phyloP scores from a whole-genome alignment of 1,139 yeast species.

The Keqinozyma sinolaborantium region DNA sequence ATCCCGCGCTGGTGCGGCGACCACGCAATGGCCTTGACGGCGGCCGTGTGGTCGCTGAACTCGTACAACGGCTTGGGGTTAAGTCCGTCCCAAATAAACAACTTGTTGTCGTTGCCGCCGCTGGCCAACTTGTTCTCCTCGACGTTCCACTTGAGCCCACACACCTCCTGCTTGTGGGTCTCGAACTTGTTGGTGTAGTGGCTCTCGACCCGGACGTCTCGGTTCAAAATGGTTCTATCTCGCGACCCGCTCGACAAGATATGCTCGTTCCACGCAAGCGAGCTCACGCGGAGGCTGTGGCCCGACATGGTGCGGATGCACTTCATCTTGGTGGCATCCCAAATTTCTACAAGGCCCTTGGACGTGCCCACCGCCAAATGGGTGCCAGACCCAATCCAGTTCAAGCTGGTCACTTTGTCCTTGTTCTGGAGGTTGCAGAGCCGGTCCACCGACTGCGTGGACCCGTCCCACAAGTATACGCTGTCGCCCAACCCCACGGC shows the following conservation, averaged over 20 bases:
- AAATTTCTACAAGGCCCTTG: conserved; percentile 84
- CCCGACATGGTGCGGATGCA: conserved; percentile 92
- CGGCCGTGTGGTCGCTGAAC: conserved; percentile 86
- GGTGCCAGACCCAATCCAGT: conserved; percentile 94
- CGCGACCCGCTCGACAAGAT: conserved; percentile 83
- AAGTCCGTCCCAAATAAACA: conserved; percentile 85
- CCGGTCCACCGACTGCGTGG: conserved; percentile 78
- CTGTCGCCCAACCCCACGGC: conserved; percentile 90
- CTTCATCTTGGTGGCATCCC: conserved; percentile 88
- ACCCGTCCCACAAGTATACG: conserved; percentile 90
- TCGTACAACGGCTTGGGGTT: conserved; percentile 65
- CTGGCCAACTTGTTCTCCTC: conserved; percentile 86
- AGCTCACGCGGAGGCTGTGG: conserved; percentile 78
- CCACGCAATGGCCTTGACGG: conserved; percentile 97
- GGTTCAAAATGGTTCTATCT: conserved; percentile 78
- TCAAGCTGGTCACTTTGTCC: conserved; percentile 75
- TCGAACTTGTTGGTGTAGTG: conserved; percentile 73
- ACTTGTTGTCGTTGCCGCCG: conserved; percentile 90
- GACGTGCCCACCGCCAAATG: conserved; percentile 92
- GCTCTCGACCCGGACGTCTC: conserved; percentile 87
- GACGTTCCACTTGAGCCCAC: conserved; percentile 92
- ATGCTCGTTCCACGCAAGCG: conserved; percentile 94
- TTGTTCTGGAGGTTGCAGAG: conserved; percentile 64
- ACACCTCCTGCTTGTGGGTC: conserved; percentile 88
- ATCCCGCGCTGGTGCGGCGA: conserved; percentile 95